These are phyloP conservation scores for Yamadazyma epiphylla DNA, from an alignment of 1,139 yeast species.

Conservation along the genomic window DNA sequence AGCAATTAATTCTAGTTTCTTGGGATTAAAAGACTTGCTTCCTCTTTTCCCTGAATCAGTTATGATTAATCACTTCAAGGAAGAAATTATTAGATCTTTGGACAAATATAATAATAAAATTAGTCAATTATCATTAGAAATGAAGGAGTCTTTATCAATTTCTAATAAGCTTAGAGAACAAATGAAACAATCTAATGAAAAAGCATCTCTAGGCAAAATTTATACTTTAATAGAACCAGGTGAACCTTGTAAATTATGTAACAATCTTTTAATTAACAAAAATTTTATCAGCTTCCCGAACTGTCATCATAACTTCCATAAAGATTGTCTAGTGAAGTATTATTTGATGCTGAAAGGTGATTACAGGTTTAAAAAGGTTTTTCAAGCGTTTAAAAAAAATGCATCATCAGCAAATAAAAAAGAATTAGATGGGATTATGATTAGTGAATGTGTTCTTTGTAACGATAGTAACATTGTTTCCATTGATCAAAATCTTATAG, in stretches of 20 bases:
- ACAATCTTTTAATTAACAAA: constrained; percentile 62
- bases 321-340: constrained; percentile 70
- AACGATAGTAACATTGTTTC: constrained; percentile 70
- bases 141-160: constrained; percentile 68
- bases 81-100: constrained; percentile 74
- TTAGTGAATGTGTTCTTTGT: constrained; percentile 75
- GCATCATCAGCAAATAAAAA: constrained; percentile 23
- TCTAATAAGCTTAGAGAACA: constrained; percentile 61
- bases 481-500: constrained; percentile 52
- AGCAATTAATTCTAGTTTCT: constrained; percentile 17
- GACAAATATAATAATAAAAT: constrained; percentile 70
- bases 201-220: constrained; percentile 35
- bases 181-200: constrained; percentile 45
- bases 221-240: constrained; percentile 69
- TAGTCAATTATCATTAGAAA: constrained; percentile 62
- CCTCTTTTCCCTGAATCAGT: constrained; percentile 84
- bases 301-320: constrained; percentile 87
- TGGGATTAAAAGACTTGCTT: constrained; percentile 76
- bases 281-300: constrained; percentile 78
- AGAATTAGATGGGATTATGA: constrained; percentile 58
- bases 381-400: constrained; percentile 51
- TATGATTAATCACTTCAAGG: constrained; percentile 77
- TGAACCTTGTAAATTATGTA: constrained; percentile 74
- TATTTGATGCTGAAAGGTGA: constrained; percentile 61
- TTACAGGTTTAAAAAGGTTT: constrained; percentile 60